Percentiles rank a stretch among this genome's conserved stretches.
phyloP scores from a whole-genome alignment of 495 filamentous ascomycete genomes.

The Tuber melanosporum region DNA sequence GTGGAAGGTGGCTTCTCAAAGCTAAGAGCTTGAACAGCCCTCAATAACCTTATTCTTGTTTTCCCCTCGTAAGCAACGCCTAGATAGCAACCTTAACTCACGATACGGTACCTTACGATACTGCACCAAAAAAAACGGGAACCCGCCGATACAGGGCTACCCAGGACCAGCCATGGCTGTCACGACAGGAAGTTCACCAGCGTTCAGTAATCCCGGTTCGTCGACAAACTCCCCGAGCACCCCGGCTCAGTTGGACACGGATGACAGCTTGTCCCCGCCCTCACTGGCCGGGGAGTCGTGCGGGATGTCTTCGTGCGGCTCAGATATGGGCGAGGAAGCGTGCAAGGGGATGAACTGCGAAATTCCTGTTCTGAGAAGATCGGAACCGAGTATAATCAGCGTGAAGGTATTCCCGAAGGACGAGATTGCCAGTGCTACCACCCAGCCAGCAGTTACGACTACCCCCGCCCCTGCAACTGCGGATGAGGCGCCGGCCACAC shows the following conservation, averaged over 20 bases:
- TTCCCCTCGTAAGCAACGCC: neutral
- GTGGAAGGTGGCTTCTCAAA: neutral
- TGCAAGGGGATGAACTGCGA: neutral
- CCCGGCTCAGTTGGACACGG: neutral
- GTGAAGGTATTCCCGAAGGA: neutral
- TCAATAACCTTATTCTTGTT: neutral
- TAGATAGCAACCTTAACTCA: neutral
- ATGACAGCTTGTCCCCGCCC: neutral
- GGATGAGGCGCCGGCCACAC: slow-evolving; percentile 46
- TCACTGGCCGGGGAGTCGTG: neutral
- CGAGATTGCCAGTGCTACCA: neutral
- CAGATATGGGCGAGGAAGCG: neutral
- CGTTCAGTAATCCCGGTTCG: neutral
- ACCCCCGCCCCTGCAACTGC: slow-evolving; percentile 36
- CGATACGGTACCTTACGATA: neutral
- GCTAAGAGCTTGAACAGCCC: neutral
- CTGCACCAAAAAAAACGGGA: neutral
- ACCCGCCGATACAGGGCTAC: neutral
- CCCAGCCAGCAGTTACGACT: slow-evolving; percentile 8
- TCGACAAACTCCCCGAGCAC: neutral
- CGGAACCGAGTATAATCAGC: neutral
- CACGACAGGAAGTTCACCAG: neutral
- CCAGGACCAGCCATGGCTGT: neutral
- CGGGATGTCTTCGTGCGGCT: neutral
- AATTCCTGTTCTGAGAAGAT: neutral